A percentile compares a stretch with the other conserved stretches of the same genome.
Conservation (phyloP, 768 basidiomycete genomes). For the Pleurotus eryngii region DNA sequence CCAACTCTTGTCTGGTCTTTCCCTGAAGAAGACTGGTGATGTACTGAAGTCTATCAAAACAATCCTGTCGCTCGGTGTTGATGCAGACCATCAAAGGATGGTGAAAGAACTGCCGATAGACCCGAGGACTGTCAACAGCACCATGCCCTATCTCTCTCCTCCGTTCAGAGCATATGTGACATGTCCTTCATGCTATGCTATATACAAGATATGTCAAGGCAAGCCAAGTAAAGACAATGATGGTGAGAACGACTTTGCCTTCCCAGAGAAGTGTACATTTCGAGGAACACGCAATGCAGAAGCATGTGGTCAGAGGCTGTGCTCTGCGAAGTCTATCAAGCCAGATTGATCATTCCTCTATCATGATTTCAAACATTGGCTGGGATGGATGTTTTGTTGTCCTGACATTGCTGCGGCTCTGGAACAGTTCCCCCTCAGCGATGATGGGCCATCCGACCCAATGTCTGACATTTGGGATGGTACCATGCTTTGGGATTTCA, state of each 20-base stretch:
- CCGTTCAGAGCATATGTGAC: not conserved
- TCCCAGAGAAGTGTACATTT: not conserved
- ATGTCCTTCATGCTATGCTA: constrained; percentile 2
- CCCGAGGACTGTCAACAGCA: not conserved
- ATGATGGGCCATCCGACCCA: not conserved
- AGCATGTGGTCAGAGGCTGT: constrained; percentile 16
- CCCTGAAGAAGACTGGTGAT: not conserved
- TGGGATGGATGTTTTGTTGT: not conserved
- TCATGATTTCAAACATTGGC: not conserved
- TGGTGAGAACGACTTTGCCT: not conserved
- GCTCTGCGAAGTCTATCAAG: constrained; percentile 13
- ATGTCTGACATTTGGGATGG: not conserved
- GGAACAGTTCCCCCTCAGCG: not conserved
- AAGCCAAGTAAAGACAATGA: not conserved
- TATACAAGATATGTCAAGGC: not conserved
- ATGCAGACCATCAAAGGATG: not conserved
- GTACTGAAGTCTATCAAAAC: not conserved
- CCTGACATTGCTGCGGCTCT: not conserved
- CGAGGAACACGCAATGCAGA: constrained; percentile 9
- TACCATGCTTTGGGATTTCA: not conserved
- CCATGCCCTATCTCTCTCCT: not conserved
- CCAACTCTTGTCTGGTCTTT: not conserved
- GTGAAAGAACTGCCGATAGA: not conserved
- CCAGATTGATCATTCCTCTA: not conserved
- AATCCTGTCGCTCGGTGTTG: not conserved